phyloP scores from a whole-genome alignment of 768 basidiomycete species.

The Paxillus ammoniavirescens region DNA sequence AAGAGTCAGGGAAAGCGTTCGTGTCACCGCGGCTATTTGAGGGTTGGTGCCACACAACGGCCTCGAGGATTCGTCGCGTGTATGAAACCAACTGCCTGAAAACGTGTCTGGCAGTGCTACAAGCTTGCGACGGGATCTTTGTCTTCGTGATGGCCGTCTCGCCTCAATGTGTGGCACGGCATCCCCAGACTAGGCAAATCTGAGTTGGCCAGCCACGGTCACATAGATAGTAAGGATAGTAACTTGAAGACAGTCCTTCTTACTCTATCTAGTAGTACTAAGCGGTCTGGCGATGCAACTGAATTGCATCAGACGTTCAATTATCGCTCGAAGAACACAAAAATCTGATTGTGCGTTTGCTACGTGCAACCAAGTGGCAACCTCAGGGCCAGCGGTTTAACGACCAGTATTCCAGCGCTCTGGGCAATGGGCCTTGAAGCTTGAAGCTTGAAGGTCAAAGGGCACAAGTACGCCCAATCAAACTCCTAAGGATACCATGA shows the following conservation, averaged over 20 bases:
- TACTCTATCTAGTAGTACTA: no score
- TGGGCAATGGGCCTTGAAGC: not conserved
- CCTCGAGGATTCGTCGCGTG: slow-evolving; percentile 27
- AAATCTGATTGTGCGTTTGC: no score
- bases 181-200: no score
- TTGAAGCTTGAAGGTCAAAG: not conserved
- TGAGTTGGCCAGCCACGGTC: no score
- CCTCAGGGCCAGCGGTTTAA: not conserved
- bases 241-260: no score
- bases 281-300: no score
- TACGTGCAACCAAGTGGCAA: no score
- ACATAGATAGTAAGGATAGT: no score
- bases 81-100: slow-evolving; percentile 19
- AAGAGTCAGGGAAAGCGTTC: slow-evolving; percentile 10
- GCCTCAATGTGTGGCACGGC: no score
- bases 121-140: not conserved
- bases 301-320: no score
- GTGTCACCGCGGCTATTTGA: slow-evolving; percentile 13
- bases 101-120: slow-evolving; percentile 17
- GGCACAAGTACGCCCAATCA: not conserved
- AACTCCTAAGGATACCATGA: slow-evolving; percentile 23
- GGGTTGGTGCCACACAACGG: slow-evolving; percentile 12
- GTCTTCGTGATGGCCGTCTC: no score
- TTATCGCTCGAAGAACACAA: not conserved
- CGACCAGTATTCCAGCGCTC: not conserved